phyloP scores from a whole-genome alignment of 139 green algal genomes.

The Desmodesmus armatus region DNA sequence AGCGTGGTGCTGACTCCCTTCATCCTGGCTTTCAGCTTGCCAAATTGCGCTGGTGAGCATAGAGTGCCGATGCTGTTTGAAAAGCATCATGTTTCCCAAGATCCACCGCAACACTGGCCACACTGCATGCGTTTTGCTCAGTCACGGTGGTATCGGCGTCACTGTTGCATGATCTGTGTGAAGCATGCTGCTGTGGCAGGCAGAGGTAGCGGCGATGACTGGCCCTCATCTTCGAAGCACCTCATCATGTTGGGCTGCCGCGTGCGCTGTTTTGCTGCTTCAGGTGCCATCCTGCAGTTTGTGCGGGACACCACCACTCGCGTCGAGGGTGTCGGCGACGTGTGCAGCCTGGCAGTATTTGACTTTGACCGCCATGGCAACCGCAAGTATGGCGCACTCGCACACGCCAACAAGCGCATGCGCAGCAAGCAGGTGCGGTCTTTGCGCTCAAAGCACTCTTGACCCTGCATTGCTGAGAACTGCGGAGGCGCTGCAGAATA shows the following conservation, averaged over 20 bases:
- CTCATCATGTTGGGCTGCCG: too few relatives aligned
- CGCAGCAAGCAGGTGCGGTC: slow-evolving; percentile 20
- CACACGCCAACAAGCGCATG: slow-evolving; percentile 25
- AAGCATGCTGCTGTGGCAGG: too few relatives aligned
- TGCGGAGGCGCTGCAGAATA: too few relatives aligned
- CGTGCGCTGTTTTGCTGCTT: too few relatives aligned
- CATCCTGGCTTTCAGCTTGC: slow-evolving; percentile 81
- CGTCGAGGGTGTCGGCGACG: slow-evolving; percentile 88
- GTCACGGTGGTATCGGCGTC: background rate
- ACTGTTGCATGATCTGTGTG: background rate
- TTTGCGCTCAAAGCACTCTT: too few relatives aligned
- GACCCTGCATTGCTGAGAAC: too few relatives aligned
- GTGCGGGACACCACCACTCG: slow-evolving; percentile 75
- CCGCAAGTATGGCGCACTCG: slow-evolving; percentile 76
- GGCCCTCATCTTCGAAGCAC: too few relatives aligned
- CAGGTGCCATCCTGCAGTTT: slow-evolving; percentile 86
- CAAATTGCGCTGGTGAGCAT: slow-evolving; percentile 57
- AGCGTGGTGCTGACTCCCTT: slow-evolving; percentile 86
- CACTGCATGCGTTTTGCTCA: too few relatives aligned
- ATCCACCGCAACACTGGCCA: background rate
- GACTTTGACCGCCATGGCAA: slow-evolving; percentile 88
- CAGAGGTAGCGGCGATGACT: too few relatives aligned
- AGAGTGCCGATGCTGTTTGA: background rate
- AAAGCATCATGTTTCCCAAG: background rate
- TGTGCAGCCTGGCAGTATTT: slow-evolving; percentile 89